Percentiles rank a stretch among this genome's conserved stretches.
Conservation (phyloP, 305 asterid species). For the Fraxinus albicans region DNA sequence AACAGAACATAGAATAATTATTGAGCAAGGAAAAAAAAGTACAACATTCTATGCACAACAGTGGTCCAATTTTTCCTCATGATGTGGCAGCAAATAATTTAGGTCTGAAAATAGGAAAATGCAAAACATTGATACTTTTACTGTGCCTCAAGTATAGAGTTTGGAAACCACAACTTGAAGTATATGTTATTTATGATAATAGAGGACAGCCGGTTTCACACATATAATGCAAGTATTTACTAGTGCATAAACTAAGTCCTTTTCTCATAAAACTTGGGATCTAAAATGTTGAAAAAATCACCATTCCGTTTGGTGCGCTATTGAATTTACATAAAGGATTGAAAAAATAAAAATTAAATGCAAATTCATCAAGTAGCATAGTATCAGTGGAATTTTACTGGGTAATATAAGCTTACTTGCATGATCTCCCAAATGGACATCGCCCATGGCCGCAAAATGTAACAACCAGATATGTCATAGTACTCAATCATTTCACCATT, state of each 20-base stretch:
- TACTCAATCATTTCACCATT: constrained; percentile 85
- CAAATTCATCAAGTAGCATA: not conserved
- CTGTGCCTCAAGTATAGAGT: not conserved
- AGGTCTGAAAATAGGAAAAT: not conserved
- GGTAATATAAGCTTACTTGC: constrained; percentile 57
- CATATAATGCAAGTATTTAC: not conserved
- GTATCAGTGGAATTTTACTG: not conserved
- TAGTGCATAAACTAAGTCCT: not conserved
- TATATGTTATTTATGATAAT: not conserved
- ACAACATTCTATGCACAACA: not conserved
- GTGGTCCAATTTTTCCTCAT: not conserved
- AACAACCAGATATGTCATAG: constrained; percentile 96
- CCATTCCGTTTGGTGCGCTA: not conserved
- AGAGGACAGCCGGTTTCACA: not conserved
- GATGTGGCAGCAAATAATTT: not conserved
- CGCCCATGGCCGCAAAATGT: constrained; percentile 95
- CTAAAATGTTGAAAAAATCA: not conserved
- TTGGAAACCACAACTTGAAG: not conserved
- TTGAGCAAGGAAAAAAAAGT: not conserved
- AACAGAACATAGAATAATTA: not conserved
- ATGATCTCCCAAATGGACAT: constrained; percentile 89
- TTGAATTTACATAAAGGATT: not conserved
- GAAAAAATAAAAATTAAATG: not conserved
- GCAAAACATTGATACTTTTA: not conserved
- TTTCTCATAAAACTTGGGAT: not conserved